Conservation (phyloP, 78 protist genomes). For the Cavenderia fasciculata region DNA sequence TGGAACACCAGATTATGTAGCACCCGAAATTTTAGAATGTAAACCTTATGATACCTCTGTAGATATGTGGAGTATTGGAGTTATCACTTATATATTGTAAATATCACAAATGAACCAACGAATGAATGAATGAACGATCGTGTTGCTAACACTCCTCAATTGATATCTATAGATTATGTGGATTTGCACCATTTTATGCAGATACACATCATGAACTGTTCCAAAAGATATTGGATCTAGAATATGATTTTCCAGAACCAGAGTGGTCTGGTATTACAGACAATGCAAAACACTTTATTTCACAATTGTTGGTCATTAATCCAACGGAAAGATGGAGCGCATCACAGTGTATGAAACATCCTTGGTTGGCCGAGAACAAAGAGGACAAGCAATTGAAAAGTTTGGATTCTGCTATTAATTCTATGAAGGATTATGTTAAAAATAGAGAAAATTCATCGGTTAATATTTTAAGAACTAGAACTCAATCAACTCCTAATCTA, state of each 20-base stretch:
- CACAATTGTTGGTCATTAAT: conserved; percentile 61
- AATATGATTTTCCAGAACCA: conserved; percentile 91
- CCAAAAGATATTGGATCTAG: conserved; percentile 89
- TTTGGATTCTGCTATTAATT: conserved; percentile 45
- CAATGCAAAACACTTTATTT: conserved; percentile 81
- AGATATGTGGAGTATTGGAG: conserved; percentile 89
- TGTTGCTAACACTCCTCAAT: neutral
- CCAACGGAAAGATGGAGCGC: conserved; percentile 74
- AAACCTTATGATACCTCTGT: conserved; percentile 77
- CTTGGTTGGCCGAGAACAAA: conserved; percentile 72
- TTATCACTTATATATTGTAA: conserved; percentile 80
- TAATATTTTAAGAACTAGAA: conserved; percentile 13
- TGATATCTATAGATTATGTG: conserved; percentile 84
- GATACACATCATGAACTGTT: conserved; percentile 88
- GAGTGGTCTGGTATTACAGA: conserved; percentile 87
- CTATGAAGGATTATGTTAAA: conserved; percentile 68
- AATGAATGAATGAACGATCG: neutral
- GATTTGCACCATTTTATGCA: conserved; percentile 95
- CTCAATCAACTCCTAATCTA: conserved; percentile 57
- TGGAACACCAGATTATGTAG: conserved; percentile 86
- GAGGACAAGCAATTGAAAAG: conserved; percentile 26
- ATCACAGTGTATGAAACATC: conserved; percentile 64
- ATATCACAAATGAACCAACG: neutral
- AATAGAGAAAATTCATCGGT: conserved; percentile 52
- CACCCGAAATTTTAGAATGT: conserved; percentile 76